Base-by-base conservation (phyloP, 345 rosid species). In the Camelina sativa region DNA sequence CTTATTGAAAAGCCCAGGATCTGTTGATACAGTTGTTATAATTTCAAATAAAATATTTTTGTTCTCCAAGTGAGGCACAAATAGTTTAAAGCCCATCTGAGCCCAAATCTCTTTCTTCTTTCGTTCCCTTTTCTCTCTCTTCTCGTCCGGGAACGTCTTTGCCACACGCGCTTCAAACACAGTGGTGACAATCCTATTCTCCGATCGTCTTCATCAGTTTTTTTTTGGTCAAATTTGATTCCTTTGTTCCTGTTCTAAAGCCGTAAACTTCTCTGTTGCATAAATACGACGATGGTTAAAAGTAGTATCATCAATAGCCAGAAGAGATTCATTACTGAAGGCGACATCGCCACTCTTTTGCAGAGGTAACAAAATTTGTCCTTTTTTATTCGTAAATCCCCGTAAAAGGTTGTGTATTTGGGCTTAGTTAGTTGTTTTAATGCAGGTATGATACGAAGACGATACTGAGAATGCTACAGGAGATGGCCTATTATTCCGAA, bases 301-400 rank as follows among this genome's bases (percentile, higher is more conserved):
- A 80, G 63, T 43, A 7, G 70, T 15, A 81, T 79, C 84, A 80
- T 79, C 83, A 80, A 75, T 73, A 73, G 53, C 44, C 84, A 65
- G 60, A 87, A 75, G 82, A 76, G 69, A 67, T 55, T 70, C 22
- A 79, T 91, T 41, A 86, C 73, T 15, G 98, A 91, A 76, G 86
- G 80, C 16, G 90, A 89, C 74, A 78, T 82, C 62, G 86, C 89
- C 71, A 75, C 80, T 62, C 85, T 93, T 60, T 71, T 89, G 58
- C 87, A 84, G 71, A 93, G 96, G 97, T 91, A 55, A 44, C 30
- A 4, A 12, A 13, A 7, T 44, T 4, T 51, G 32, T 20, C 53
- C 53, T 17, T 48, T 48, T 48, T 34, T 13, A 38, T 59, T 35
- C 28, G 16, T 54, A 59, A 12, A 5, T 17, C 11, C 3, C 15